Evolutionary conservation across 768 basidiomycete genomes (phyloP), one percentile per base, ranked within the genome.

Genomic region (Plicaturopsis crispa): DNA sequence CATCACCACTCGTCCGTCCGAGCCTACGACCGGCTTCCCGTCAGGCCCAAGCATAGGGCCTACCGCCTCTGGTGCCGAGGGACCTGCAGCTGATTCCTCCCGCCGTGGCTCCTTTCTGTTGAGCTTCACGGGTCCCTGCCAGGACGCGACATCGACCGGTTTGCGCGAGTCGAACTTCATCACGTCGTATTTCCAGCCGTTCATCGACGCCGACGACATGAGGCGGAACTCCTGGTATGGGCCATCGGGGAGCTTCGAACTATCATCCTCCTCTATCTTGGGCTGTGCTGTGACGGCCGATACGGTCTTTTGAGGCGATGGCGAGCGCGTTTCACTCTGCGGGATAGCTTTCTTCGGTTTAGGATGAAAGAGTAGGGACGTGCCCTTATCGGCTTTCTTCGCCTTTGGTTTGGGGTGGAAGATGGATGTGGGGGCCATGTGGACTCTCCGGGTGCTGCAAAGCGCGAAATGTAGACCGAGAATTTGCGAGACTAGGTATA

Each of bases 121-220:
- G 49, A 93, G 67, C 63, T 84, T 87, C 53, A 92, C 80, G 11
- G 90, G 90, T 42, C 65, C 64, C 22, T 66, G 56, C 83, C 89
- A 91, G 21, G 62, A 59, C 36, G 67, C 66, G 38, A 88, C 68
- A 53, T 90, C 85, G 39, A 87, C 63, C 12, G 70, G 65, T 51
- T 82, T 82, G 40, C 81, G 72, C 23, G 80, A 77, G 57, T 86
- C 80, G 56, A 93, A 89, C 59, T 89, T 89, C 84, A 92, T 88
- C 42, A 92, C 77, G 61, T 91, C 85, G 70, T 89, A 87, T 54
- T 84, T 87, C 86, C 87, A 90, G 19, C 83, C 85, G 54, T 85
- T 84, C n/a, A n/a, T n/a, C 53, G 83, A 73, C 12, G 78, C 73
- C 20, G 83, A 82, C 5, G 85, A 85, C 57, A 87, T 73, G 51